Base-by-base conservation (phyloP, 139 green algal species). In the Zygnema circumcarinatum region DNA sequence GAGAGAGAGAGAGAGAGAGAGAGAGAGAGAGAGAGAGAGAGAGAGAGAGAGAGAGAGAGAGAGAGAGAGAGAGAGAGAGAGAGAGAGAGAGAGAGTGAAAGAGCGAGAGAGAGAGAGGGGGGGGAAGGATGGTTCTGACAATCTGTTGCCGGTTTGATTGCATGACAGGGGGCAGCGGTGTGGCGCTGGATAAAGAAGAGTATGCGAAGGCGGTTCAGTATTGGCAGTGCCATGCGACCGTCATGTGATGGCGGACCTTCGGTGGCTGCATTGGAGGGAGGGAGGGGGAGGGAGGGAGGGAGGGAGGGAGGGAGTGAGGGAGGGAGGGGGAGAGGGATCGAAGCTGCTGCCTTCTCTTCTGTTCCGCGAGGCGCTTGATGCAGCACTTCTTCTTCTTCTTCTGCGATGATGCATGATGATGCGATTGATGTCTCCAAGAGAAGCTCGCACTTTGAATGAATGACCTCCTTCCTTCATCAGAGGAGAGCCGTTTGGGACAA, bases 191-290 rank as follows among this genome's bases (percentile, higher is more conserved):
- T 38, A 87, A 89, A 29, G 90, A 92, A 0, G 83, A 90, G 16
- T 99, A 99, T 81, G 88, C 95, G 74, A 88, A 76, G n/a, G 93
- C 93, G 16, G 92, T 93, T 0, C 85, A 67, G 1, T 98, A 96
- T 89, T 98, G 96, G 96, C 89, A 96, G 7, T 39, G 41, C 0
- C 95, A 97, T 69, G 96, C 95, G 0, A 84, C 90, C 11, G 96
- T 98, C 22, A 32, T 62, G 7, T 83, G 3, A 83, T 79, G 56
- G 56, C n/a, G n/a, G n/a, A n/a, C n/a, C n/a, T n/a, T n/a, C n/a
- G n/a, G n/a, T n/a, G n/a, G n/a, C n/a, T n/a, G n/a, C n/a, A n/a
- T n/a, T n/a, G n/a, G n/a, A n/a, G n/a, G n/a, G n/a, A n/a, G n/a
- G n/a, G n/a, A n/a, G n/a, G n/a, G n/a, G n/a, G n/a, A n/a, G n/a